A percentile compares a stretch with the other conserved stretches of the same genome.
Evolutionary conservation across 805 yeast species (phyloP).

Genomic region (Torulaspora microellipsoides): DNA sequence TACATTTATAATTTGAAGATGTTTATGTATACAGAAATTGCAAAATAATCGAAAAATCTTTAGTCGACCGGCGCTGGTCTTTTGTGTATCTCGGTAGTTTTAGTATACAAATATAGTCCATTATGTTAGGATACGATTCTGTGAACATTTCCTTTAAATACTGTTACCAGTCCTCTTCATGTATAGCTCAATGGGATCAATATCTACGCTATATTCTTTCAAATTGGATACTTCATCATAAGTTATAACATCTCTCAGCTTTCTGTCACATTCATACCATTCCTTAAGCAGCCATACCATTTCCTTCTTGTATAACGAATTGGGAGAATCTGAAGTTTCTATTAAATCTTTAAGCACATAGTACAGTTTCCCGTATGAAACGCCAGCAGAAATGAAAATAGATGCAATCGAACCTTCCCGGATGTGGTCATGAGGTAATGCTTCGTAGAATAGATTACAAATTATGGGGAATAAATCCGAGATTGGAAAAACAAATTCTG

Average conservation of each 20-base stretch:
- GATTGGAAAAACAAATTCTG: conserved; percentile 79
- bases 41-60: too few relatives aligned
- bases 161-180: conserved; percentile 38
- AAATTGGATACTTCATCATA: conserved; percentile 43
- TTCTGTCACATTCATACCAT: conserved; percentile 66
- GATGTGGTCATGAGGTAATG: conserved; percentile 37
- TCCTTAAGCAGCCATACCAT: conserved; percentile 58
- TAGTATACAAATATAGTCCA: too few relatives aligned
- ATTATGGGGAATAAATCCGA: conserved; percentile 63
- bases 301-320: conserved; percentile 49
- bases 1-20: too few relatives aligned
- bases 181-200: conserved; percentile 55
- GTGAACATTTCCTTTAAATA: conserved; percentile 11
- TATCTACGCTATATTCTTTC: conserved; percentile 44
- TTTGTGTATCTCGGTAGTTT: too few relatives aligned
- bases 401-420: conserved; percentile 54
- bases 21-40: too few relatives aligned
- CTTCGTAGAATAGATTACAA: conserved; percentile 49
- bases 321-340: conserved; percentile 54
- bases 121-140: too few relatives aligned
- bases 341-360: conserved; percentile 58
- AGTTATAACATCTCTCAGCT: conserved; percentile 52
- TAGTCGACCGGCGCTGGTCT: too few relatives aligned
- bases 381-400: conserved; percentile 59
- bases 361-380: conserved; percentile 60